phyloP scores from a whole-genome alignment of 2,329 filamentous ascomycete species.

The Fusarium scirpi region DNA sequence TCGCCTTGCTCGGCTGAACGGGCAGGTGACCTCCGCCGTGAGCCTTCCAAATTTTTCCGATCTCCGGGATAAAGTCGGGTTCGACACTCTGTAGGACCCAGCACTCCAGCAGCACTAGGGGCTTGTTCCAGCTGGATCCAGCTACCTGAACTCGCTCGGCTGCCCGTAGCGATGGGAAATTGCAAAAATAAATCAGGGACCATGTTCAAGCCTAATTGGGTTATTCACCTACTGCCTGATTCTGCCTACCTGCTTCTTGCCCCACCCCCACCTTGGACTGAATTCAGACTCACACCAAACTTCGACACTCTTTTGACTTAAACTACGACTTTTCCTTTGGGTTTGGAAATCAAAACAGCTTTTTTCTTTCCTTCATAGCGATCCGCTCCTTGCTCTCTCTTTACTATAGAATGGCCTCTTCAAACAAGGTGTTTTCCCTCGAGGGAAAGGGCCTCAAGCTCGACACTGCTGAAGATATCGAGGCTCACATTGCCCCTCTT shows the following conservation, averaged over 20 bases:
- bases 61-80: slow-evolving; percentile 34
- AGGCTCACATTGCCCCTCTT: slow-evolving; percentile 83
- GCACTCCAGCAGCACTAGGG: background rate
- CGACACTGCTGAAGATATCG: slow-evolving; percentile 86
- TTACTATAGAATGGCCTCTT: slow-evolving; percentile 48
- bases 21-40: slow-evolving; percentile 29
- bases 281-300: slow-evolving; percentile 37
- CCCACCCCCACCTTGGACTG: slow-evolving; percentile 47
- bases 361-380: slow-evolving; percentile 25
- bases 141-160: background rate
- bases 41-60: slow-evolving; percentile 41
- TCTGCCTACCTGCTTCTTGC: slow-evolving; percentile 30
- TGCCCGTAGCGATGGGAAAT: slow-evolving; percentile 35
- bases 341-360: slow-evolving; percentile 22
- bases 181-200: background rate
- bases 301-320: slow-evolving; percentile 39
- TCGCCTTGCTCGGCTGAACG: slow-evolving; percentile 41
- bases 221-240: slow-evolving; percentile 33
- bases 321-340: slow-evolving; percentile 25
- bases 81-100: slow-evolving; percentile 4
- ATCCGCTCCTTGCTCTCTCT: slow-evolving; percentile 4
- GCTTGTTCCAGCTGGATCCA: background rate
- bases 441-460: slow-evolving; percentile 94
- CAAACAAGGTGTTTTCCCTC: slow-evolving; percentile 82
- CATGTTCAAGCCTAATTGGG: slow-evolving; percentile 22